Percentiles rank a stretch among this genome's conserved stretches.
These are phyloP conservation scores for Moesziomyces sp. DNA, from an alignment of 1,284 basidiomycete species.

Conservation along the genomic window DNA sequence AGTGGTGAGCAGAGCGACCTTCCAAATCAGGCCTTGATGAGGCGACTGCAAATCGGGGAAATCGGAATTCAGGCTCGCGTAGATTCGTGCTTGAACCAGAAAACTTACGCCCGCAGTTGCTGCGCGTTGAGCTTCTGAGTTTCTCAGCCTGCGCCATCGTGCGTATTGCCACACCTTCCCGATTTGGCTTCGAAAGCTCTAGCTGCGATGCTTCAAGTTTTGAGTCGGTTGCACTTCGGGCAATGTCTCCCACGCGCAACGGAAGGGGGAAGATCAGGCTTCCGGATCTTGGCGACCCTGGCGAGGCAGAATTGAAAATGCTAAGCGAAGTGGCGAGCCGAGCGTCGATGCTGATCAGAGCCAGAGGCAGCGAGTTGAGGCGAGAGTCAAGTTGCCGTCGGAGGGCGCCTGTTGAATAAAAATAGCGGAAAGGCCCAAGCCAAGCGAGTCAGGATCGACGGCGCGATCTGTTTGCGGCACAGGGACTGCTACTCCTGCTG, in stretches of 20 bases:
- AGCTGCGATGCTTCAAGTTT: no score
- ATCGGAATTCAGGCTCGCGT: conserved; percentile 9
- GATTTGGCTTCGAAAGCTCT: background rate
- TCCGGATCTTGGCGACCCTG: no score
- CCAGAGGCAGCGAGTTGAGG: background rate
- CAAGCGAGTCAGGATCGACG: background rate
- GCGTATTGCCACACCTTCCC: background rate
- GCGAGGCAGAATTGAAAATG: background rate
- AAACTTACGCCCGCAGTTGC: conserved; percentile 11
- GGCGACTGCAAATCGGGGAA: no score
- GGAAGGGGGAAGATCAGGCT: no score
- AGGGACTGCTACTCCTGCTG: no score
- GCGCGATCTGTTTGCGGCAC: background rate
- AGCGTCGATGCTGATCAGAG: background rate
- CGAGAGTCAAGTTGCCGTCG: background rate
- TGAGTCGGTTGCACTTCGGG: background rate
- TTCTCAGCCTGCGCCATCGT: background rate
- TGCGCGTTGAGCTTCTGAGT: background rate
- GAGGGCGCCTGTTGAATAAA: background rate
- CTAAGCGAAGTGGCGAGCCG: background rate
- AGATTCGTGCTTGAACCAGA: conserved; percentile 23
- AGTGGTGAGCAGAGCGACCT: background rate
- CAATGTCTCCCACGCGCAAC: background rate
- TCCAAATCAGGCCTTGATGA: background rate
- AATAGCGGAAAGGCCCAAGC: background rate